Conservation (phyloP, 306 rosid genomes). For the Gastrolobium villosum region DNA sequence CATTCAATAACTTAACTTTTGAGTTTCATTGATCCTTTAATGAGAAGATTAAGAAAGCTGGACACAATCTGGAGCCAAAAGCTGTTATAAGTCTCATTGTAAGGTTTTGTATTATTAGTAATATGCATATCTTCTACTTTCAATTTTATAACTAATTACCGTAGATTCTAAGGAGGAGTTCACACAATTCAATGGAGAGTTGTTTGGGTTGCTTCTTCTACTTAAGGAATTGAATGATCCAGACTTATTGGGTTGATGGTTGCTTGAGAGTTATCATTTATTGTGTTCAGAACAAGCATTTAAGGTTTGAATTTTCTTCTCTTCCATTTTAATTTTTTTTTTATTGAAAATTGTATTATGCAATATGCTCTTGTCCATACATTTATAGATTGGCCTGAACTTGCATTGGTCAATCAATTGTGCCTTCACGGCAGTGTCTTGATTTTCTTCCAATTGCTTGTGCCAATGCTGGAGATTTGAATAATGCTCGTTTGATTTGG, state of each 20-base stretch:
- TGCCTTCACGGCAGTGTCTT: conserved; percentile 82
- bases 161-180: conserved; percentile 67
- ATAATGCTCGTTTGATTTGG: conserved; percentile 61
- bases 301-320: conserved; percentile 64
- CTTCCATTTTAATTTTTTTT: conserved; percentile 2
- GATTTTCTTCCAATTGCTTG: conserved; percentile 83
- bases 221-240: conserved; percentile 66
- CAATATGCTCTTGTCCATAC: conserved; percentile 48
- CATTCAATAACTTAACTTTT: too few relatives aligned
- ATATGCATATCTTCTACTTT: conserved; percentile 33
- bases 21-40: too few relatives aligned
- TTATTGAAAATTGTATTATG: conserved; percentile 24
- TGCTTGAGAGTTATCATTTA: conserved; percentile 70
- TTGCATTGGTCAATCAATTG: conserved; percentile 71
- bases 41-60: conserved; percentile 74
- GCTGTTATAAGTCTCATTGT: conserved; percentile 78
- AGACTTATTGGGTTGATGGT: conserved; percentile 76
- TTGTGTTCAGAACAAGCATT: conserved; percentile 65
- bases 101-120: conserved; percentile 48
- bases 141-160: neutral
- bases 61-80: conserved; percentile 72
- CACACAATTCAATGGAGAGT: conserved; percentile 60
- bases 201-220: too few relatives aligned
- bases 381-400: conserved; percentile 73
- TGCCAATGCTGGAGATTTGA: conserved; percentile 64